These are phyloP conservation scores for Actinidia arguta DNA, from an alignment of 179 eudicot species.

Conservation along the genomic window DNA sequence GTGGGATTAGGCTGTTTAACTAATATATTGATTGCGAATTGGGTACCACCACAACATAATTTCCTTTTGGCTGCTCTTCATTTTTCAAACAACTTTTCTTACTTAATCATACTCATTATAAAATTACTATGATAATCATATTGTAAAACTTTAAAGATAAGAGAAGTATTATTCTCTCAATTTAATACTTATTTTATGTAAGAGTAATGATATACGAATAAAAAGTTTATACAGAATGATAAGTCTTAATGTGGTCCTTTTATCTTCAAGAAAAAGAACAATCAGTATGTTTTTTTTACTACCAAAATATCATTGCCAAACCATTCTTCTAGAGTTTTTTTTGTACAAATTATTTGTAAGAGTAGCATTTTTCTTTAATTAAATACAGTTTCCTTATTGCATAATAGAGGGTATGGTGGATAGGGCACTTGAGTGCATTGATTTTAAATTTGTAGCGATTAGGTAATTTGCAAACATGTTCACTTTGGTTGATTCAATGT, in stretches of 20 bases:
- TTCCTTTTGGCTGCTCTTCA: slow-evolving; percentile 29
- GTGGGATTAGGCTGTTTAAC: slow-evolving; percentile 18
- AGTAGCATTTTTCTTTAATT: neutral
- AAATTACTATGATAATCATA: neutral
- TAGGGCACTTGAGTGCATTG: slow-evolving; percentile 13
- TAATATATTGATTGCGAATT: slow-evolving; percentile 13
- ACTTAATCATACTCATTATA: neutral
- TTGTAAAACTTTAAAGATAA: neutral
- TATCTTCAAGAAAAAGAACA: too few relatives aligned
- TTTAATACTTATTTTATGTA: too few relatives aligned
- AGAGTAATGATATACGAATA: too few relatives aligned
- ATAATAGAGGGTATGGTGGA: neutral
- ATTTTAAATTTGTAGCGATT: slow-evolving; percentile 3
- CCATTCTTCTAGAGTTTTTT: too few relatives aligned
- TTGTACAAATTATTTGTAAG: too few relatives aligned
- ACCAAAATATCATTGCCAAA: too few relatives aligned
- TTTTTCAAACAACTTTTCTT: slow-evolving; percentile 22
- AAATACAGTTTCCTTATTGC: neutral
- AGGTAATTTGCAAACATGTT: neutral
- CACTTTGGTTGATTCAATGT: too few relatives aligned
- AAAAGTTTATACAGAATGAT: too few relatives aligned
- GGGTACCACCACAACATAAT: slow-evolving; percentile 26
- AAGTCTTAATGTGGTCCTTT: too few relatives aligned
- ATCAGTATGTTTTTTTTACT: too few relatives aligned
- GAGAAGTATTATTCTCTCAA: neutral